Conservation (phyloP, 139 green algal species). For the Volvox africanus region DNA sequence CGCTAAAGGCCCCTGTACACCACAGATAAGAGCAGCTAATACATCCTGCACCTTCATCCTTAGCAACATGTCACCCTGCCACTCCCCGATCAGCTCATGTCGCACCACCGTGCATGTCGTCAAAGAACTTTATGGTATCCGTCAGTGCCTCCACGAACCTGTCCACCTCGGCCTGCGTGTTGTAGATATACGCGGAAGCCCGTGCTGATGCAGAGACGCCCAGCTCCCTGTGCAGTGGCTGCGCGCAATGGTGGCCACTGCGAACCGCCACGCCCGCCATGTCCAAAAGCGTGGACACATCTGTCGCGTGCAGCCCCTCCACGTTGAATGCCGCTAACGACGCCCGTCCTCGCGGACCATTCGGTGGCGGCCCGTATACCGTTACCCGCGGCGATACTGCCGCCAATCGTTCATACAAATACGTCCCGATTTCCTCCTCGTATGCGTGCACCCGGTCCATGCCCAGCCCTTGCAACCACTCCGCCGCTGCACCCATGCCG, state of each 20-base stretch:
- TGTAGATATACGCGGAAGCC: constrained; percentile 97
- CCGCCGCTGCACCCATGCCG: constrained; percentile 65
- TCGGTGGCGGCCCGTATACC: constrained; percentile 89
- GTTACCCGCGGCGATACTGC: constrained; percentile 6
- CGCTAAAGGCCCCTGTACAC: too few species aligned
- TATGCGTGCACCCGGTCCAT: constrained; percentile 85
- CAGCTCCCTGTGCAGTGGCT: constrained; percentile 93
- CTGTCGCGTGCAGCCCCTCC: constrained; percentile 94
- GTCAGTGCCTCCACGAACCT: constrained; percentile 86
- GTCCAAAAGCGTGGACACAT: constrained; percentile 96
- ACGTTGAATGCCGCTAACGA: constrained; percentile 97
- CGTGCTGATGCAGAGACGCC: constrained; percentile 86
- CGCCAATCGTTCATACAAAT: constrained; percentile 19
- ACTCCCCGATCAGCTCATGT: neutral
- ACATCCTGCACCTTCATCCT: too few species aligned
- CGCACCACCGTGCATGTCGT: constrained; percentile 22
- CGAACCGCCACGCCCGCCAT: constrained; percentile 89
- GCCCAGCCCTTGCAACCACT: constrained; percentile 83
- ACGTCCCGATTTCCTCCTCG: constrained; percentile 63
- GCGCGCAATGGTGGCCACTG: constrained; percentile 97
- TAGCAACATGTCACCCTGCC: too few species aligned
- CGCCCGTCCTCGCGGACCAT: constrained; percentile 61
- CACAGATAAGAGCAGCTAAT: too few species aligned
- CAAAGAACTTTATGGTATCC: constrained; percentile 93
- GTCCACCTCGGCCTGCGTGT: constrained; percentile 93